Conservation (phyloP, 2,329 filamentous ascomycete genomes). For the Chrysosporium queenslandicum region DNA sequence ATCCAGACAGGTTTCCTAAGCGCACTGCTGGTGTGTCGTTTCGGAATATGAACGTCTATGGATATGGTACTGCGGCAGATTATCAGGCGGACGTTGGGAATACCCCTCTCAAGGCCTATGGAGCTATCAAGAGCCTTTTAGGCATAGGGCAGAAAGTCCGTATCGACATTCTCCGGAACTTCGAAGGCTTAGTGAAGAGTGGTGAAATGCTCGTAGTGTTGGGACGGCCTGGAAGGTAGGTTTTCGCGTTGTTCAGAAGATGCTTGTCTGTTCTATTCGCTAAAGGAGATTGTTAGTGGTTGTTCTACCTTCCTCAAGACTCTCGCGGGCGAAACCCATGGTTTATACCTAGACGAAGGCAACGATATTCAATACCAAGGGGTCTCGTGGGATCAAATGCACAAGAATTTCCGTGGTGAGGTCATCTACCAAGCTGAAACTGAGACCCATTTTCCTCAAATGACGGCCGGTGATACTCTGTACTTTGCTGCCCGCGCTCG, state of each 20-base stretch:
- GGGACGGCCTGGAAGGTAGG: conserved; percentile 39
- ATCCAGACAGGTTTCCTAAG: conserved; percentile 30
- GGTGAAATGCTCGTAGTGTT: conserved; percentile 51
- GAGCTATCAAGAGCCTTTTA: conserved; percentile 20
- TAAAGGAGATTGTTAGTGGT: conserved; percentile 19
- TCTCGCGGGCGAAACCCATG: conserved; percentile 74
- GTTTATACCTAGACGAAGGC: conserved; percentile 59
- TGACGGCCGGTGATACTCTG: conserved; percentile 80
- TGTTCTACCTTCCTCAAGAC: conserved; percentile 82
- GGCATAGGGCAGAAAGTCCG: conserved; percentile 27
- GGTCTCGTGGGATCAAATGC: conserved; percentile 23
- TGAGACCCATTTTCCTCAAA: conserved; percentile 72
- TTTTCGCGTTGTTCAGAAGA: not conserved
- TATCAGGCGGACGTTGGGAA: conserved; percentile 39
- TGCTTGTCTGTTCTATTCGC: not conserved
- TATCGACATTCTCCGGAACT: conserved; percentile 53
- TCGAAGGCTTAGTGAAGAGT: conserved; percentile 52
- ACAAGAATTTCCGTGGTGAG: conserved; percentile 64
- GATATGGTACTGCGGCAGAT: conserved; percentile 33
- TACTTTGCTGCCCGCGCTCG: conserved; percentile 78
- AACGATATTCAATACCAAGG: conserved; percentile 73
- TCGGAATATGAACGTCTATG: conserved; percentile 32
- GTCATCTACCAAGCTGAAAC: conserved; percentile 81
- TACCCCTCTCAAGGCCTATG: conserved; percentile 30
- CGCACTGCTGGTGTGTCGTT: conserved; percentile 34